Evolutionary conservation across 306 rosid genomes (phyloP).

Genomic region (Delonix regia): DNA sequence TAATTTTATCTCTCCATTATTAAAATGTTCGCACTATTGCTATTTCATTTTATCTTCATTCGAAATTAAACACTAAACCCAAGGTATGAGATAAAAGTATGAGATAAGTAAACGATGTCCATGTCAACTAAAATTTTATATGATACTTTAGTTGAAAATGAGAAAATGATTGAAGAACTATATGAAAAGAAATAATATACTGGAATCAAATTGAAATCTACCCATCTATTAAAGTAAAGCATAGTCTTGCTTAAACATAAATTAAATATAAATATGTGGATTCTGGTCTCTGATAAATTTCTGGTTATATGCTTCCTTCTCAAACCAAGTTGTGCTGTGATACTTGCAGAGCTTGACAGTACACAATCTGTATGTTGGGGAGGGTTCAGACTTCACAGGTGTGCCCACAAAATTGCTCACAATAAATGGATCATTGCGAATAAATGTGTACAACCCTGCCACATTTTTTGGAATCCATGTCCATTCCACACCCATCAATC

Average conservation of each 20-base stretch:
- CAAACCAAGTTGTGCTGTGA: background rate
- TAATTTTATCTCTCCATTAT: too few species aligned
- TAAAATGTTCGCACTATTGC: too few species aligned
- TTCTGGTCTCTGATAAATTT: background rate
- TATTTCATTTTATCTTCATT: too few species aligned
- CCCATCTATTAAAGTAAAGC: too few species aligned
- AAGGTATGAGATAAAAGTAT: too few species aligned
- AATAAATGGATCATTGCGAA: slow-evolving; percentile 68
- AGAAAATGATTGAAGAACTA: too few species aligned
- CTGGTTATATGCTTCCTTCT: background rate
- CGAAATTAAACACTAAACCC: too few species aligned
- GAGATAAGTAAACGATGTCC: too few species aligned
- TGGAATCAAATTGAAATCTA: background rate
- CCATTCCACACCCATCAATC: slow-evolving; percentile 72
- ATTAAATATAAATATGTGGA: background rate
- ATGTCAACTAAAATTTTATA: too few species aligned
- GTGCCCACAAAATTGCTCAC: slow-evolving; percentile 84
- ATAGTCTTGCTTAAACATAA: too few species aligned
- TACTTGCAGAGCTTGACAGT: slow-evolving; percentile 78
- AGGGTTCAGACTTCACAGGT: slow-evolving; percentile 86
- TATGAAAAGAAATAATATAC: background rate
- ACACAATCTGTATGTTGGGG: slow-evolving; percentile 71
- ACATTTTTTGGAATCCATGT: slow-evolving; percentile 91
- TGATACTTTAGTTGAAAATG: too few species aligned
- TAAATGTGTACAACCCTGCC: slow-evolving; percentile 84